Base-by-base conservation (phyloP, 2,329 filamentous ascomycete species). In the Ascocoryne sarcoides region DNA sequence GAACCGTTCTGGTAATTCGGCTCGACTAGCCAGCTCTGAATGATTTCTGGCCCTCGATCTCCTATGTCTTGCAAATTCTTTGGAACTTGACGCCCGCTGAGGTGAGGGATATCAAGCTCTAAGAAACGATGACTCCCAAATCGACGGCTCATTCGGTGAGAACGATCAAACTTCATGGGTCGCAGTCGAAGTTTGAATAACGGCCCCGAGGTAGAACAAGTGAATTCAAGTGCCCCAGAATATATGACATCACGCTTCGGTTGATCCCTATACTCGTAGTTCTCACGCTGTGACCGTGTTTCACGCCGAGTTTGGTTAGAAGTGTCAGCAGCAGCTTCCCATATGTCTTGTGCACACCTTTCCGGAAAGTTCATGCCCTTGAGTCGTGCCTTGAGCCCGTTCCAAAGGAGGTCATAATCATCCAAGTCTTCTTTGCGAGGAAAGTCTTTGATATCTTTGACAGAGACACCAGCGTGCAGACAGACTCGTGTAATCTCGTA, bases 101-200 rank as follows among this genome's bases (percentile, higher is more conserved):
- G 61, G 0, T 64, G 63, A 0, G 76, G 75, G 4, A 79, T 61
- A 4, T 66, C 54, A 0, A 81, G 42, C 39, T 79, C 73, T 1
- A 81, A 45, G 33, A 79, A 79, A 0, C 76, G 65, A 46, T 81
- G 75, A 0, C 67, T 58, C 0, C 76, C 75, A 47, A 77, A 78
- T 4, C 68, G 68, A 10, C 76, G 67, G 15, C 62, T 60, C 0
- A 80, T 55, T 2, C 76, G 69, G 53, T 76, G 66, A 0, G 69
- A 62, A 2, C 63, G 52, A 18, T 75, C 70, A 2, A 76, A 52
- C 8, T 59, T 62, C 1, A 78, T 50, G 0, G 72, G 68, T 2
- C 66, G 60, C 8, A 80, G 62, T 4, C 61, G 62, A 4, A 79
- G 50, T 0, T 51, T 44, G 43, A 75, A 73, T 0, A 70, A 37